Percentiles rank a stretch among this genome's conserved stretches.
These are phyloP conservation scores for Myxozyma nipponensis DNA, from an alignment of 805 yeast species.

Conservation along the genomic window DNA sequence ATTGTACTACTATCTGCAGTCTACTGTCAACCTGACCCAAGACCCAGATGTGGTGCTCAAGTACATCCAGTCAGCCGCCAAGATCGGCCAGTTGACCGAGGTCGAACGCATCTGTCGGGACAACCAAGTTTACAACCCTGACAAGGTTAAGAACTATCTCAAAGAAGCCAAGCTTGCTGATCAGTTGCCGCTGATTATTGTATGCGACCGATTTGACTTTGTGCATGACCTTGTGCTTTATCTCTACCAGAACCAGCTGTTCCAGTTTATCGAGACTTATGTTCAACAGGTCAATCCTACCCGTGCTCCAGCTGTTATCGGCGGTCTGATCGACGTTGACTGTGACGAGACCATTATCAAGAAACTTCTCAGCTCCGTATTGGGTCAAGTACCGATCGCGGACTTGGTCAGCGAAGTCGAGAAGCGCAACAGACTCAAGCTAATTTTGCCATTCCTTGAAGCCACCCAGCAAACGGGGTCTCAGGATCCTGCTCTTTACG, in stretches of 20 bases:
- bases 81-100: constrained; percentile 83
- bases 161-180: constrained; percentile 92
- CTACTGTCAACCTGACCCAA: constrained; percentile 88
- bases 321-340: constrained; percentile 94
- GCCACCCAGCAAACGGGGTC: constrained; percentile 69
- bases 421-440: constrained; percentile 88
- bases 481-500: constrained; percentile 85
- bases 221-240: constrained; percentile 91
- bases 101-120: constrained; percentile 94
- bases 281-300: constrained; percentile 97
- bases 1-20: constrained; percentile 85
- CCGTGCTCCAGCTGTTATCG: constrained; percentile 93
- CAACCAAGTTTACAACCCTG: constrained; percentile 91
- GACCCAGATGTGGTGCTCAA: constrained; percentile 95
- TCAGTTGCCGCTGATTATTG: constrained; percentile 93
- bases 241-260: constrained; percentile 90
- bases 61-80: constrained; percentile 91
- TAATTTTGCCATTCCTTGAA: constrained; percentile 89
- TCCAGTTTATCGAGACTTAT: constrained; percentile 95
- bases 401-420: constrained; percentile 92
- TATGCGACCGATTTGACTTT: constrained; percentile 86
- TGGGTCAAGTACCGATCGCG: constrained; percentile 91
- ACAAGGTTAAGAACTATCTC: constrained; percentile 93
- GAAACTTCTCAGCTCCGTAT: constrained; percentile 71
- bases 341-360: constrained; percentile 89